Percentiles rank a stretch among this genome's conserved stretches.
These are phyloP conservation scores for Trichoderma afroharzianum DNA, from an alignment of 2,329 filamentous ascomycete genomes.

Conservation along the genomic window DNA sequence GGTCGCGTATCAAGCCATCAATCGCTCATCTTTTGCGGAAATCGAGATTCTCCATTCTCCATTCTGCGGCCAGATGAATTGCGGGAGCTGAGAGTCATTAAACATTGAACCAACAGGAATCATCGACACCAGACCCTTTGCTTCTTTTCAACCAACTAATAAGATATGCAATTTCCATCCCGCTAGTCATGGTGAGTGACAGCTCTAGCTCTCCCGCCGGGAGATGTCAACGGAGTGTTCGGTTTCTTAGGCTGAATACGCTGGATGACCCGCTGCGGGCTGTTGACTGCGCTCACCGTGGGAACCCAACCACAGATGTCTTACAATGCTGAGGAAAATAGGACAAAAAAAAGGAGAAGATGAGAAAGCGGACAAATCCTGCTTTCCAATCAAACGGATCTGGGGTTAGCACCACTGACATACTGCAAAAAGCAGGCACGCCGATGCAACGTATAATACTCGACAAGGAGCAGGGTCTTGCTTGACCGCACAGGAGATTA, in stretches of 20 bases:
- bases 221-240: neutral
- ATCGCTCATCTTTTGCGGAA: neutral
- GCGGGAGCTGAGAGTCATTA: neutral
- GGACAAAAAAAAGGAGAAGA: neutral
- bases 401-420: neutral
- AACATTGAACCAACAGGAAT: neutral
- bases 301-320: neutral
- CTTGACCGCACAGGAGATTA: neutral
- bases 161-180: conserved; percentile 1
- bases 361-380: neutral
- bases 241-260: neutral
- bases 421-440: neutral
- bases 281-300: conserved; percentile 7
- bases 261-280: conserved; percentile 6
- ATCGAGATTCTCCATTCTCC: neutral
- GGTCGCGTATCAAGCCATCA: neutral
- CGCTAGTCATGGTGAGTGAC: neutral
- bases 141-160: neutral
- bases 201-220: neutral
- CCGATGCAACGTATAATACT: neutral
- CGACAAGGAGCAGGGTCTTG: neutral
- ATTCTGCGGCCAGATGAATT: neutral
- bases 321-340: neutral
- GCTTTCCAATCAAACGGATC: neutral
- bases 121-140: neutral